Percentiles rank a stretch among this genome's conserved stretches.
These are phyloP conservation scores for Rhodotorula graminis DNA, from an alignment of 768 basidiomycete species.

Conservation along the genomic window DNA sequence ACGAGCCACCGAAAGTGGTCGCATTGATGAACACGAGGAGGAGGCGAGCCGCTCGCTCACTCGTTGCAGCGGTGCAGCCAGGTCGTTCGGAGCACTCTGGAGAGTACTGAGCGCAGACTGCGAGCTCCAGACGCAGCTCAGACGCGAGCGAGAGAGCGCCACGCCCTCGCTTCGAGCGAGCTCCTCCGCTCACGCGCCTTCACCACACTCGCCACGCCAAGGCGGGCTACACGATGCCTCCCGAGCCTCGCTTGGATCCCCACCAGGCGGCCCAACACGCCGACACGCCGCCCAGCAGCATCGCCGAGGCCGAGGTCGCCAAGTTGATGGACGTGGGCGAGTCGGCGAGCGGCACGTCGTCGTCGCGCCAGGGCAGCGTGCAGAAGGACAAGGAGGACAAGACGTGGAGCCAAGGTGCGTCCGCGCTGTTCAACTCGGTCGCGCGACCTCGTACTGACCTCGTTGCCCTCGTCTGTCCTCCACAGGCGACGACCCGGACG, in stretches of 20 bases:
- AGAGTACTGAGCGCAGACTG: too few species aligned
- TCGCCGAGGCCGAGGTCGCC: neutral
- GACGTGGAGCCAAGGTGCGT: neutral
- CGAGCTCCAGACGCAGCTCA: too few species aligned
- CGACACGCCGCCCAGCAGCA: neutral
- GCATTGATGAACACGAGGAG: too few species aligned
- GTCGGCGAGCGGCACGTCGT: too few species aligned
- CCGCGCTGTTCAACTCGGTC: too few species aligned
- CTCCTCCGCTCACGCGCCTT: neutral
- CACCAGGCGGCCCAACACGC: neutral
- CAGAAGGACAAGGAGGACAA: neutral
- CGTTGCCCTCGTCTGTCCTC: too few species aligned
- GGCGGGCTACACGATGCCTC: neutral
- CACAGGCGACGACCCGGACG: neutral
- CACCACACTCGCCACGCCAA: neutral
- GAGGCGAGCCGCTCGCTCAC: too few species aligned
- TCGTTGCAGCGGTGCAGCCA: too few species aligned
- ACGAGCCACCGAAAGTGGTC: too few species aligned
- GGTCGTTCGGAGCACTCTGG: too few species aligned
- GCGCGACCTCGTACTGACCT: neutral
- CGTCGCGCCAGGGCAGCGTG: too few species aligned
- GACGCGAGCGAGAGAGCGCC: neutral
- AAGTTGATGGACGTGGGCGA: neutral
- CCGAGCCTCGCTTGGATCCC: neutral
- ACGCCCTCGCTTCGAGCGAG: too few species aligned